phyloP scores from a whole-genome alignment of 2,329 filamentous ascomycete genomes.

The Fusarium aywerte region DNA sequence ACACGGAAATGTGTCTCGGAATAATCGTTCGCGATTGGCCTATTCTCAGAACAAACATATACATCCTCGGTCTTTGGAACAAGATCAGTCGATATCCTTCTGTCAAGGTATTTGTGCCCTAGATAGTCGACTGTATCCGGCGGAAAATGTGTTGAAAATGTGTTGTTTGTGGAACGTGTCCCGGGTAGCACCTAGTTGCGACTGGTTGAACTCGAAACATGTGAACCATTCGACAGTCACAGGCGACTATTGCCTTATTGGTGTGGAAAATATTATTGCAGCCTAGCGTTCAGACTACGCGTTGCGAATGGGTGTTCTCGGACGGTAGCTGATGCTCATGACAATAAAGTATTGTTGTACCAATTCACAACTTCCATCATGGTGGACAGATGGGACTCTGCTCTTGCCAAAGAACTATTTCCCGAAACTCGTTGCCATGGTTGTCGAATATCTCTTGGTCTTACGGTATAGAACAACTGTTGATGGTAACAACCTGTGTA shows the following conservation, averaged over 20 bases:
- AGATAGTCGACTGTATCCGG: neutral
- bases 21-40: neutral
- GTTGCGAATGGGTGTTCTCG: neutral
- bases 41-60: neutral
- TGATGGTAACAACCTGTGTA: neutral
- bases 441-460: neutral
- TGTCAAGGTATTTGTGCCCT: neutral
- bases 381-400: neutral
- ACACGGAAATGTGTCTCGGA: neutral
- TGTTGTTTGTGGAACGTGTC: constrained; percentile 30
- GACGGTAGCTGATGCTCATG: neutral
- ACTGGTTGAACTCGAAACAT: constrained; percentile 28
- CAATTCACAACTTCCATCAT: neutral
- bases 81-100: neutral
- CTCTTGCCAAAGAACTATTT: too few species aligned
- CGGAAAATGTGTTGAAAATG: neutral
- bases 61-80: constrained; percentile 3
- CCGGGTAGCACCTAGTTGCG: constrained; percentile 34
- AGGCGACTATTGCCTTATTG: constrained; percentile 11
- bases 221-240: constrained; percentile 6
- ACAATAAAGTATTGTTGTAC: neutral
- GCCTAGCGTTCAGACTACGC: neutral
- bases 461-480: neutral
- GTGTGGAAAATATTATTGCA: neutral
- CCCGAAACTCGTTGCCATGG: neutral